phyloP scores from a whole-genome alignment of 495 filamentous ascomycete species.

The Pyrenopolyporus hunteri region DNA sequence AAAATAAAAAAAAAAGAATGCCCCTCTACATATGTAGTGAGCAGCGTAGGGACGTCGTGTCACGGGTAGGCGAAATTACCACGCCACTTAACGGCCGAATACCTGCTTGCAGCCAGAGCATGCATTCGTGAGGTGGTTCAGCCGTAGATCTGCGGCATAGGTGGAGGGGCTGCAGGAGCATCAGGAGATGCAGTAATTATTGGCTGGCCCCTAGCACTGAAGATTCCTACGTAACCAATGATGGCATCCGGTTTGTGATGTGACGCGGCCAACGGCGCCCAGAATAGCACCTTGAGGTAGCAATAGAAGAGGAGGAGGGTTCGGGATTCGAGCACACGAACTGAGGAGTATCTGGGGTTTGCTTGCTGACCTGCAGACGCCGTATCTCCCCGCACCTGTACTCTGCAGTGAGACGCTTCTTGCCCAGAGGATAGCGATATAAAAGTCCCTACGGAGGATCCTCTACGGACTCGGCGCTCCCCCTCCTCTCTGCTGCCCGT shows the following conservation, averaged over 20 bases:
- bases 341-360: conserved; percentile 32
- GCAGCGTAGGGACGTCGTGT: too few species aligned
- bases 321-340: conserved; percentile 32
- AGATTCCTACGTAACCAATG: conserved; percentile 14
- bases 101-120: conserved; percentile 6
- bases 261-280: conserved; percentile 27
- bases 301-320: conserved; percentile 6
- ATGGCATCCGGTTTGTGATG: neutral
- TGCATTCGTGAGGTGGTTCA: neutral
- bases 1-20: too few species aligned
- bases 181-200: conserved; percentile 4
- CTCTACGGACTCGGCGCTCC: conserved; percentile 2
- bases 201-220: conserved; percentile 8
- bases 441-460: conserved; percentile 22
- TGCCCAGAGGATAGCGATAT: conserved; percentile 16
- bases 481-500: neutral
- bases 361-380: conserved; percentile 38
- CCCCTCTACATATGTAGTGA: too few species aligned
- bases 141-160: conserved; percentile 16
- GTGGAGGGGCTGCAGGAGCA: neutral
- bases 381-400: conserved; percentile 38
- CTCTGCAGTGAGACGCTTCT: conserved; percentile 36
- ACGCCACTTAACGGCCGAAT: neutral
- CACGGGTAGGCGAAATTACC: neutral
- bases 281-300: conserved; percentile 9